These are phyloP conservation scores for Rusavskia elegans DNA, from an alignment of 495 filamentous ascomycete genomes.

Conservation along the genomic window DNA sequence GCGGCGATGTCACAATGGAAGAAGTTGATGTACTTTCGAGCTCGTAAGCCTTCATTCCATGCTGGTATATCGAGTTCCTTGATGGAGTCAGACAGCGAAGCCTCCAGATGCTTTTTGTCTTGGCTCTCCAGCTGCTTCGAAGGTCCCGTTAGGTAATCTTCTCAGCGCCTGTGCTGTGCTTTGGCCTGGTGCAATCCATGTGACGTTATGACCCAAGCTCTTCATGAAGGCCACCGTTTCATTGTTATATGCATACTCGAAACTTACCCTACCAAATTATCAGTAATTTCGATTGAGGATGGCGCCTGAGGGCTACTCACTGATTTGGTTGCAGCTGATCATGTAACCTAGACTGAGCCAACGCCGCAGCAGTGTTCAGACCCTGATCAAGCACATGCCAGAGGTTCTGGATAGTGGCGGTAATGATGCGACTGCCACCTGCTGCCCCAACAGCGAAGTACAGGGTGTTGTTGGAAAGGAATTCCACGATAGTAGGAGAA, in stretches of 20 bases:
- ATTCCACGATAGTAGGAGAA: constrained; percentile 59
- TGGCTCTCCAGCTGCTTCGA: constrained; percentile 64
- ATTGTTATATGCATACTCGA: constrained; percentile 60
- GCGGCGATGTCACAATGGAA: too few species aligned
- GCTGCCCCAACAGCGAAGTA: constrained; percentile 62
- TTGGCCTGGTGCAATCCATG: constrained; percentile 45
- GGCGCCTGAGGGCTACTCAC: not conserved
- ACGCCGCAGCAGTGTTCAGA: constrained; percentile 38
- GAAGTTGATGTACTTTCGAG: too few species aligned
- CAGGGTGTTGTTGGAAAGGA: constrained; percentile 40
- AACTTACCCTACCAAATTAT: constrained; percentile 30
- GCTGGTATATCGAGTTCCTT: too few species aligned
- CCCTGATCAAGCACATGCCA: constrained; percentile 55
- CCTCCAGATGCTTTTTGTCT: constrained; percentile 61
- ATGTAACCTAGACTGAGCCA: constrained; percentile 35
- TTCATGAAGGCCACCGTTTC: constrained; percentile 47
- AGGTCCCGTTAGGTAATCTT: constrained; percentile 52
- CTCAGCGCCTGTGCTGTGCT: constrained; percentile 61
- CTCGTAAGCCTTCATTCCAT: too few species aligned
- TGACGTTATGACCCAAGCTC: constrained; percentile 53
- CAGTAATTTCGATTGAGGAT: constrained; percentile 46
- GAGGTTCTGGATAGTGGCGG: constrained; percentile 60
- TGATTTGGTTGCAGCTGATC: constrained; percentile 11
- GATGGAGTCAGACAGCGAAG: constrained; percentile 35
- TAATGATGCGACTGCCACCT: constrained; percentile 82